Base-by-base conservation (phyloP, 169 alveolate genomes). In the Eimeria maxima region DNA sequence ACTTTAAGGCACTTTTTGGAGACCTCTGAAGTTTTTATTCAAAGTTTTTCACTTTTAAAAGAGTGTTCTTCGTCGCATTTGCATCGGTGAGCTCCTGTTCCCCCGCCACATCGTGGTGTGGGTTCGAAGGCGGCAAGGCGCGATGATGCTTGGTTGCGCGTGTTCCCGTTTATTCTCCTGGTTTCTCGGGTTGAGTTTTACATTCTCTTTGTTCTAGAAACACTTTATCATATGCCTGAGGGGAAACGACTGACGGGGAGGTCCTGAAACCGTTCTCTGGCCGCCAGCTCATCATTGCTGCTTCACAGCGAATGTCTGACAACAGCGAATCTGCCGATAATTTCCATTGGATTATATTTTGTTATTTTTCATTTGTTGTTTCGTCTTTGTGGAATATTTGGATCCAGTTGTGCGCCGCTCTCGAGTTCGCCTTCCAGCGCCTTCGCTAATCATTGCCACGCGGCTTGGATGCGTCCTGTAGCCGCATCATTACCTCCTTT, bases 41-140 rank as follows among this genome's bases (percentile, higher is more conserved):
- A 14, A 38, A 73, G 84, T 14, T 73, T 42, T 73, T 33, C 53
- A 73, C 84, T 73, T 33, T 42, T 38, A 73, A 73, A 73, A 16
- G 14, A 14, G 29, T 38, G 84, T 73, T 73, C 53, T 33, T 33
- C 3, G 4, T 38, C 24, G 84, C 33, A 73, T 73, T 73, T 42
- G 53, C 47, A 33, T 73, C 84, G 84, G 84, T 73, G 84, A 73
- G 84, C 84, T 73, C 14, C 84, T 42, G 57, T 8, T 42, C 33
- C 11, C 55, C 84, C 53, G 53, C 84, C 55, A 42, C 84, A 22
- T 73, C 84, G 53, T 42, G 84, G 84, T 73, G 84, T 73, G 84
- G 84, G 84, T 73, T 73, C 53, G 84, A 73, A 73, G 84, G 84
- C 84, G 53, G 84, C 84, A 73, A 73, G 53, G 84, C 84, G 84